phyloP scores from a whole-genome alignment of 2,329 filamentous ascomycete species.

The Aspergillus ruber region DNA sequence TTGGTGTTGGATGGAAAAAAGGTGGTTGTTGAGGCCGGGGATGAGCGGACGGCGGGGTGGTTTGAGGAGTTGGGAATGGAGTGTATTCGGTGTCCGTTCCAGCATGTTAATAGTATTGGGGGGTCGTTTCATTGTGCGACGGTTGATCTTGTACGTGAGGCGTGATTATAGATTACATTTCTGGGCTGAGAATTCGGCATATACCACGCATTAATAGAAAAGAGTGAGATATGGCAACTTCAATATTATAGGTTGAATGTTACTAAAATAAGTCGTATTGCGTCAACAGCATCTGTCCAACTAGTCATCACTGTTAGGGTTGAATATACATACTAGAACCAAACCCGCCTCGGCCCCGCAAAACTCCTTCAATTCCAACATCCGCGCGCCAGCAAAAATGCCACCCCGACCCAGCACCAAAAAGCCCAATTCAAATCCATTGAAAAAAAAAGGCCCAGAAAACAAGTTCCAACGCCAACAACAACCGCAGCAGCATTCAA shows the following conservation, averaged over 20 bases:
- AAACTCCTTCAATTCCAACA: background rate
- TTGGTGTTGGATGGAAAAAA: slow-evolving; percentile 19
- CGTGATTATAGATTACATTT: too few species aligned
- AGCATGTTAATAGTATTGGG: slow-evolving; percentile 27
- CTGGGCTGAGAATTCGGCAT: too few species aligned
- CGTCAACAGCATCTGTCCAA: too few species aligned
- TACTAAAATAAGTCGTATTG: too few species aligned
- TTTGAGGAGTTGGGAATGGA: slow-evolving; percentile 9
- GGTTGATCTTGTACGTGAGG: slow-evolving; percentile 10
- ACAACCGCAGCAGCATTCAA: too few species aligned
- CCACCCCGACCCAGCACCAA: slow-evolving; percentile 7
- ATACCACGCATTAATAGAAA: too few species aligned
- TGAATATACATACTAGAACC: too few species aligned
- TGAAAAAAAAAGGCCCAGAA: background rate
- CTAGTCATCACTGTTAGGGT: too few species aligned
- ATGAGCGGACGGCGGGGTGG: slow-evolving; percentile 11
- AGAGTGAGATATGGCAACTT: too few species aligned
- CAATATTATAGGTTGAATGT: too few species aligned
- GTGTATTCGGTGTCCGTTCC: slow-evolving; percentile 20
- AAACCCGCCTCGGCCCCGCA: background rate
- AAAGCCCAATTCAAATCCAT: slow-evolving; percentile 3
- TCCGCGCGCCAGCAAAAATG: background rate
- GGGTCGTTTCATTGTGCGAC: slow-evolving; percentile 29
- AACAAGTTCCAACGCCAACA: background rate
- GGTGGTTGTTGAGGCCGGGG: slow-evolving; percentile 21